Evolutionary conservation across 202 grass and related monocot genomes (phyloP).

Genomic region (Elaeis oleifera): DNA sequence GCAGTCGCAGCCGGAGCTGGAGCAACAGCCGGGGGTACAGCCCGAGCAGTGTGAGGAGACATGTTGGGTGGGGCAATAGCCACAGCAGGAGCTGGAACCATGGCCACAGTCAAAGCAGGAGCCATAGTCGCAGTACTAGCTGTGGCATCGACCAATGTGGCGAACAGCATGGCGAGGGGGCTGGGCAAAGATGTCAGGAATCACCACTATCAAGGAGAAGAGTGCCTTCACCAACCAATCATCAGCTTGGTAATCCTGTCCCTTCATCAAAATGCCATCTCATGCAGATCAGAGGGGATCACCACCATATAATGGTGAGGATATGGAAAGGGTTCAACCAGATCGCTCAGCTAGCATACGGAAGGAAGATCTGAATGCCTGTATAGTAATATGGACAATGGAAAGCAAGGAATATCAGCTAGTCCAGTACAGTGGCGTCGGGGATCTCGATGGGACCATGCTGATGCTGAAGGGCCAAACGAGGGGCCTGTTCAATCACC

Average conservation of each 20-base stretch:
- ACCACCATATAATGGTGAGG: conserved; percentile 20
- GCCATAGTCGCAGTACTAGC: conserved; percentile 37
- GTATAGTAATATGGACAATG: conserved; percentile 41
- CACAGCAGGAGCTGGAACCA: conserved; percentile 31
- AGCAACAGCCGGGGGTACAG: conserved; percentile 28
- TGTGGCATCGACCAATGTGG: conserved; percentile 23
- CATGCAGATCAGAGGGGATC: conserved; percentile 25
- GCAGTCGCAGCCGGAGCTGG: conserved; percentile 40
- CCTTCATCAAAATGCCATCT: not conserved
- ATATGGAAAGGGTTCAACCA: conserved; percentile 37
- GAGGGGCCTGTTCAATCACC: not conserved
- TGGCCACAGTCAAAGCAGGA: conserved; percentile 31
- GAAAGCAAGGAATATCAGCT: conserved; percentile 24
- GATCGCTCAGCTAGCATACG: conserved; percentile 24
- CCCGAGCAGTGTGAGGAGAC: conserved; percentile 48
- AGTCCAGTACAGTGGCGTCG: conserved; percentile 28
- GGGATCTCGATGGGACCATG: not conserved
- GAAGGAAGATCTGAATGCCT: conserved; percentile 29
- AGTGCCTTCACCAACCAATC: conserved; percentile 26
- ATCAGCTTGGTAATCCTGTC: conserved; percentile 23
- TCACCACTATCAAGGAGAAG: conserved; percentile 15
- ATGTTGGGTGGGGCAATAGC: conserved; percentile 41
- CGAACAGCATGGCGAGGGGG: conserved; percentile 16
- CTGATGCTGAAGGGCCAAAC: not conserved
- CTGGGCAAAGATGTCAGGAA: conserved; percentile 11